Evolutionary conservation across 371 early-diverging fungal species (phyloP), one percentile per base, ranked within the genome.

Genomic region (Mucor irregularis): DNA sequence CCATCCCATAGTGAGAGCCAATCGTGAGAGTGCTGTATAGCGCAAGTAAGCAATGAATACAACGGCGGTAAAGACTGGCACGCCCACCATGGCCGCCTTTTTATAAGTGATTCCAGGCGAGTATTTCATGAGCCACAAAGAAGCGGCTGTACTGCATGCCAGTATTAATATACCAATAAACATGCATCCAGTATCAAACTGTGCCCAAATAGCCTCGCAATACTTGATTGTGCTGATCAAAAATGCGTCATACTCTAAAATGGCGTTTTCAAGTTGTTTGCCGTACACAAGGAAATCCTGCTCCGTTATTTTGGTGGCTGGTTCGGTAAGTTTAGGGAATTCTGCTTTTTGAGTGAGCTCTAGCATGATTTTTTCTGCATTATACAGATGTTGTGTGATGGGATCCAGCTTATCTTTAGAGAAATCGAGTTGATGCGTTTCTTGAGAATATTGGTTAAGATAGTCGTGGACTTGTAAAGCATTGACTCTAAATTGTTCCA

Each of bases 131-230:
- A 62, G 3, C 56, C 52, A 61, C 13, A 57, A 14, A 0, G 58
- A 47, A 14, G 53, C 13, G 2, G 54, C 28, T 11, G 62, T 46
- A 28, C 56, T 31, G 16, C 62, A 52, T 8, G 74, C 39, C 31
- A 90, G 48, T 0, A 87, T 49, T 0, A 65, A 34, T 0, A 90
- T 74, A 2, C 92, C 92, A 0, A 78, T 53, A 0, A 66, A 47
- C 78, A 93, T 91, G 21, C 78, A 71, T 1, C 73, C 74, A 0
- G 85, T 71, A 45, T 96, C 94, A 64, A 98, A 98, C 30, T 92
- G 91, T 5, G 96, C 94, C 97, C 98, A 98, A 38, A 91, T 84
- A 17, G 82, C 71, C 13, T 92, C 84, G 50, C 92, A 88, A 19
- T 85, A 83, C 10, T 81, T 75, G 24, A 96, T 74, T 0, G 90